Evolutionary conservation across 208 protist genomes (phyloP), one percentile per base, ranked within the genome.

Genomic region (Herpetomonas muscarum): DNA sequence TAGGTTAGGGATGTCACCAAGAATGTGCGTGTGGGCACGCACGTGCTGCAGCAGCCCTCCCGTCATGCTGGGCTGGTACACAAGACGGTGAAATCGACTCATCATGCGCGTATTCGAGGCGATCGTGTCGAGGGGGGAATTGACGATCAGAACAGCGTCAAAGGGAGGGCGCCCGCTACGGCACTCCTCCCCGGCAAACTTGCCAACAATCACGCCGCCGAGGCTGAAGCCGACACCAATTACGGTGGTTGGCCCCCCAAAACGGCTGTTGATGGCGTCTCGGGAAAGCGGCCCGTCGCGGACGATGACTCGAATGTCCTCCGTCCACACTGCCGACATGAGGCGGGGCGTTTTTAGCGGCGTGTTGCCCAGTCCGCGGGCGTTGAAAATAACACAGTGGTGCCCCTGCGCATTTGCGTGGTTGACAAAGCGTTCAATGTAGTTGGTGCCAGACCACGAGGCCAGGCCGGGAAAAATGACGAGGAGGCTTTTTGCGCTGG

Each of bases 401-500:
- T 85, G 75, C 29, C 72, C 69, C 19, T 66, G 24, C 24, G 46
- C 44, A 26, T 76, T 64, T 3, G 82, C 79, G 39, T 60, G 68
- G 49, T 30, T 55, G 28, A 86, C 77, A 51, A 78, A 88, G 57
- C 71, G 78, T 55, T 79, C 64, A 17, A 92, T 79, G 67, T 92
- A 92, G 64, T 86, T 87, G 4, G 80, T 87, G 22, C 62, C 65
- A 4, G 80, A 86, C 67, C 64, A 87, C 10, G 85, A 92, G 12
- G 80, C 64, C n/a, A 88, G 70, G 12, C 85, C 85, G 24, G 85
- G 85, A 29, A 92, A 46, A 26, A 92, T 78, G 25, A 92, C 52
- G 25, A 88, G 59, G 17, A 86, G 64, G 3, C 77, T 77, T 21
- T 72, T 75, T 9, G 64, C 63, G 6, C 39, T 22, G 24, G 25